phyloP scores from a whole-genome alignment of 164 flowering plant species.

The Paratinospora sagittata region DNA sequence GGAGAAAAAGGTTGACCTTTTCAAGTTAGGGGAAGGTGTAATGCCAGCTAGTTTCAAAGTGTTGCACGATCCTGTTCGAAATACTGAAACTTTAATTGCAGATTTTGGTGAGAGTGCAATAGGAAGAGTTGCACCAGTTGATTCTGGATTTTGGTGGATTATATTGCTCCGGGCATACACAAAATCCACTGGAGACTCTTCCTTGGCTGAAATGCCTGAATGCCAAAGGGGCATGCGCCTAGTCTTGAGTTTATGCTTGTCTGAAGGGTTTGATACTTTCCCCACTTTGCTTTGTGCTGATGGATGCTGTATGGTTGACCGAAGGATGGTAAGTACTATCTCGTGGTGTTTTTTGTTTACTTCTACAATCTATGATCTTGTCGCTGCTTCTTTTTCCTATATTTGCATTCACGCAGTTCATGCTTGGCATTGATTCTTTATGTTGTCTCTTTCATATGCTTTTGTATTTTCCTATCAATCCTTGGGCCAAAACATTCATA shows the following conservation, averaged over 20 bases:
- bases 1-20: slow-evolving; percentile 47
- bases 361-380: not conserved
- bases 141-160: slow-evolving; percentile 72
- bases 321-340: slow-evolving; percentile 45
- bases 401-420: not conserved
- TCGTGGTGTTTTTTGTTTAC: not conserved
- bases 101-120: slow-evolving; percentile 51
- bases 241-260: slow-evolving; percentile 44
- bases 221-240: slow-evolving; percentile 57
- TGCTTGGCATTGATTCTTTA: not conserved
- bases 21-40: slow-evolving; percentile 46
- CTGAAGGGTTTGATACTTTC: slow-evolving; percentile 58
- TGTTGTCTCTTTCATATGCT: not conserved
- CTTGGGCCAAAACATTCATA: not conserved
- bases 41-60: slow-evolving; percentile 55
- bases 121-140: slow-evolving; percentile 52
- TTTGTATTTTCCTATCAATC: no score
- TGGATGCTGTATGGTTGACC: slow-evolving; percentile 61
- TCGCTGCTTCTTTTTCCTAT: not conserved
- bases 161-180: slow-evolving; percentile 53
- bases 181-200: slow-evolving; percentile 40
- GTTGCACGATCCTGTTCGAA: slow-evolving; percentile 31
- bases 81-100: slow-evolving; percentile 36
- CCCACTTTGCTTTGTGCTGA: slow-evolving; percentile 61
- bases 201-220: slow-evolving; percentile 47